Conservation (phyloP, 495 filamentous ascomycete genomes). For the Acidiella bohemica region DNA sequence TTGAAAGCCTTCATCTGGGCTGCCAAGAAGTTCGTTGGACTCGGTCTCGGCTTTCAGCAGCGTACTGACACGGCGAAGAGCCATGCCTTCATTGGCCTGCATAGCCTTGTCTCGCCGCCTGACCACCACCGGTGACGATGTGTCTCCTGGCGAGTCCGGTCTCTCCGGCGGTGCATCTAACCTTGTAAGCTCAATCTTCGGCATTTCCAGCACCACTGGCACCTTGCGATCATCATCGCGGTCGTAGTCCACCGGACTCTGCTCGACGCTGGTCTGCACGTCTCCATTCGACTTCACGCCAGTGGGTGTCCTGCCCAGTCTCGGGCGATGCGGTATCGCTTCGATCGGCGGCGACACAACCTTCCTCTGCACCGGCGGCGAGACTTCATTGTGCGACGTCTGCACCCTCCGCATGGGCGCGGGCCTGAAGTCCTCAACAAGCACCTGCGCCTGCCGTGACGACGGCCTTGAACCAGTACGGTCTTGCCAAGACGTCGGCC, state of each 20-base stretch:
- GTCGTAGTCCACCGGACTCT: not conserved
- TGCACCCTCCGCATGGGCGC: conserved; percentile 11
- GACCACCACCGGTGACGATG: not conserved
- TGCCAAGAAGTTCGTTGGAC: not conserved
- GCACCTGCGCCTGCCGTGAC: not conserved
- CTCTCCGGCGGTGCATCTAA: too few species aligned
- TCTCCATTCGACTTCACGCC: conserved; percentile 1
- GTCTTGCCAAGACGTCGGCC: not conserved
- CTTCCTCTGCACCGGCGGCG: conserved; percentile 7
- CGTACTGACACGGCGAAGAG: conserved; percentile 6
- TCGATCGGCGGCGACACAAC: not conserved
- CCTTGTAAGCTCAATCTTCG: not conserved
- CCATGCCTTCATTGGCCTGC: conserved; percentile 11
- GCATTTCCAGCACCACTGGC: not conserved
- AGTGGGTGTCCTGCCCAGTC: conserved; percentile 7
- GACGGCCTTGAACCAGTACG: not conserved
- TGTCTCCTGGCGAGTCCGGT: too few species aligned
- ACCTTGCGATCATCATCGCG: not conserved
- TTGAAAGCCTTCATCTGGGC: not conserved
- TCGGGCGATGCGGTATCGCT: conserved; percentile 1
- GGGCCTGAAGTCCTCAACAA: conserved; percentile 2
- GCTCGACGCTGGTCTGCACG: not conserved
- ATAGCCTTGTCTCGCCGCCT: conserved; percentile 3
- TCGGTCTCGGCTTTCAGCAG: not conserved
- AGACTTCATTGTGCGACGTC: conserved; percentile 11